Base-by-base conservation (phyloP, 2,329 filamentous ascomycete species). In the Fusarium austroafricanum region DNA sequence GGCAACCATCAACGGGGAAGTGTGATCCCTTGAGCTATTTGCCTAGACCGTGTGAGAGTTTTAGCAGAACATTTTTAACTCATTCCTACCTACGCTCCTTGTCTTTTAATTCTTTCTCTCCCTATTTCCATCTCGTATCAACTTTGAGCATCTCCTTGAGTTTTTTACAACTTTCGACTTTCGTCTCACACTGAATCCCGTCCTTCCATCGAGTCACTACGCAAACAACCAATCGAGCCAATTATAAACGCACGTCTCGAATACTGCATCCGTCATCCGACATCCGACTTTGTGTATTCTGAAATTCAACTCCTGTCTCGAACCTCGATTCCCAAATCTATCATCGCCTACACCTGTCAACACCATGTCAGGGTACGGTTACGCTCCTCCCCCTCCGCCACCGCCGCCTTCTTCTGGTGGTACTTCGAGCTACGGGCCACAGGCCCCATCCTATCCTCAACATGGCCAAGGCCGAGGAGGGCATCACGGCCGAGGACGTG, bases 361-460 rank as follows among this genome's bases (percentile, higher is more conserved):
- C 43, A 51, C 29, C 49, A 86, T 86, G 84, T 79, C 84, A 21
- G 75, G 77, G 31, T 86, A 87, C 78, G 83, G 81, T 53, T 87
- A 86, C 79, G 84, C 81, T n/a, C 84, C 83, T 21, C 83, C 84
- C 55, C 84, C 84, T 14, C 83, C 84, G 18, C 80, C 84, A 6
- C 83, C 84, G 33, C 79, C 74, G 42, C 72, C 77, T 38, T 62
- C 73, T 9, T 72, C 75, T 29, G 67, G 73, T 43, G 72, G 75
- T 55, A 76, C 77, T 37, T 68, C 75, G 12, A 77, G 75, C 33
- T 85, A 84, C 56, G 74, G 77, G 10, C 78, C 80, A 37, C 80
- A 82, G 62, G 74, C 72, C 54, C 72, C 76, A 42, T 70, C 78
- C 9, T 82, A 82, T 56, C 75, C 78, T 40, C 79, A 79, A 54